These are phyloP conservation scores for Sparassis latifolia DNA, from an alignment of 1,284 basidiomycete genomes.

Conservation along the genomic window DNA sequence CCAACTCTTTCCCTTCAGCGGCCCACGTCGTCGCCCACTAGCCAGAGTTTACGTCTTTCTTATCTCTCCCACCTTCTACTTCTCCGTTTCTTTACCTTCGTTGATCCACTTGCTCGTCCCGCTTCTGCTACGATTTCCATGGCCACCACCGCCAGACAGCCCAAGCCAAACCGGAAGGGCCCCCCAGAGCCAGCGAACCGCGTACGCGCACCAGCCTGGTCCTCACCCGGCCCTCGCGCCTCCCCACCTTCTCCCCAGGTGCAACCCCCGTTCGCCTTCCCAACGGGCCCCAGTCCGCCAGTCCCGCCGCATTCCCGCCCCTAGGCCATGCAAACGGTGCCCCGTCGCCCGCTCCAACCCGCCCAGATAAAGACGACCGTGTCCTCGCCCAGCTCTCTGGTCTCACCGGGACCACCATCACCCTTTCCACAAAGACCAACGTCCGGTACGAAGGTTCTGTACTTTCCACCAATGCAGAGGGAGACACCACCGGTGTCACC, in stretches of 20 bases:
- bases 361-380: constrained; percentile 37
- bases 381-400: constrained; percentile 48
- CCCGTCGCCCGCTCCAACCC: constrained; percentile 29
- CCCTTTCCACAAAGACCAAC: constrained; percentile 59
- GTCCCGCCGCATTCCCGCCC: constrained; percentile 43
- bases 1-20: background rate
- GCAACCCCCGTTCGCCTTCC: constrained; percentile 44
- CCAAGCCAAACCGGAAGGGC: constrained; percentile 53
- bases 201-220: constrained; percentile 59
- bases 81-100: constrained; percentile 17
- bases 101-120: constrained; percentile 26
- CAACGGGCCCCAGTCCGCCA: constrained; percentile 29
- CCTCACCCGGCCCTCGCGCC: constrained; percentile 41
- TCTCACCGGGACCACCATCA: constrained; percentile 63
- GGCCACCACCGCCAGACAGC: constrained; percentile 55
- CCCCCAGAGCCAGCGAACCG: constrained; percentile 46
- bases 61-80: constrained; percentile 16
- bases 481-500: constrained; percentile 63
- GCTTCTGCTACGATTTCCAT: constrained; percentile 28
- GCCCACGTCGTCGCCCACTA: background rate
- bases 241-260: constrained; percentile 62
- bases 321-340: constrained; percentile 42
- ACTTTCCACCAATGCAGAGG: constrained; percentile 51
- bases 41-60: background rate
- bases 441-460: constrained; percentile 69